Base-by-base conservation (phyloP, 805 yeast species). In the Candida broadrunensis region DNA sequence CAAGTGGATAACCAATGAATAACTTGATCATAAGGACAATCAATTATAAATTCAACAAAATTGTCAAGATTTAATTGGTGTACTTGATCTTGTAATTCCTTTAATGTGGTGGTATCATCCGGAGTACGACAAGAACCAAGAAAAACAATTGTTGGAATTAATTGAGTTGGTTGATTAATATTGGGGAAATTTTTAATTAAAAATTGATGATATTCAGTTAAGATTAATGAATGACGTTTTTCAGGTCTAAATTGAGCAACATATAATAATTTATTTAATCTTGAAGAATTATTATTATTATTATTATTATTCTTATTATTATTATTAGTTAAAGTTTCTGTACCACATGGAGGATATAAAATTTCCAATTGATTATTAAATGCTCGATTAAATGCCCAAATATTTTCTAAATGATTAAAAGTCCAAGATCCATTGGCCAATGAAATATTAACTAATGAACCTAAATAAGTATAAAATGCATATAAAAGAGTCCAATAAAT, bases 161-260 rank as follows among this genome's bases (percentile, higher is more conserved):
- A 5, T 5, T 44, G 42, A 27, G 55, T 12, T 4, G 58, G 47
- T 31, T 50, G 52, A 17, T 53, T 44, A 16, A 49, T 49, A 19
- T 37, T 38, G 6, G 46, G 38, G 24, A 30, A 39, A 15, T 43
- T 38, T 9, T 40, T 32, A 19, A 55, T 50, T 29, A 82, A 49
- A 50, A 82, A 87, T 39, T 71, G 63, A 5, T 79, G 65, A 63
- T 77, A 95, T 48, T 89, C 82, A 8, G 61, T 46, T 34, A 93
- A 61, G 3, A 89, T 75, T 38, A 93, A 65, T 19, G 65, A 72
- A 58, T 93, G 98, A 46, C 99, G 78, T 62, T 93, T 93, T 59
- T 93, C 99, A 1, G 96, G 93, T 43, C 99, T 78, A 64, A 87
- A 93, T 62, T 93, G 99, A 0, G 97, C 98, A 35, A 93, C 65